A percentile compares a stretch with the other conserved stretches of the same genome.
Evolutionary conservation across 352 stramenopile species (phyloP).

Genomic region (Phytophthora syringae): DNA sequence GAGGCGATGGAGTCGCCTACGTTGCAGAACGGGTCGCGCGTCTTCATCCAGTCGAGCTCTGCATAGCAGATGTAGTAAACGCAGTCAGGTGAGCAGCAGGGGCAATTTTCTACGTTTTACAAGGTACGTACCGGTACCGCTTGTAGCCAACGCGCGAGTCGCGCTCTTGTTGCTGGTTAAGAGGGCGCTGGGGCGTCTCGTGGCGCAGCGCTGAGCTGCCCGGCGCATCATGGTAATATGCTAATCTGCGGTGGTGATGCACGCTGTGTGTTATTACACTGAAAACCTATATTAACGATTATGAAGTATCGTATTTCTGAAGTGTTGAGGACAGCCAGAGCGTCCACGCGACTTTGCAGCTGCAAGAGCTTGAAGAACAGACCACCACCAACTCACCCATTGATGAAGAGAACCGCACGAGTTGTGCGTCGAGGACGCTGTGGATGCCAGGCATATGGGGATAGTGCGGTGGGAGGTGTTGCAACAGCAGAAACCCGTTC

Average conservation of each 20-base stretch:
- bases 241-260: conserved; percentile 17
- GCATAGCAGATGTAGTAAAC: not conserved
- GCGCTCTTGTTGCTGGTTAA: not conserved
- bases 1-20: conserved; percentile 81
- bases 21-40: conserved; percentile 88
- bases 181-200: conserved; percentile 12
- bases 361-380: no score
- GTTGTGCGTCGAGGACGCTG: no score
- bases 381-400: no score
- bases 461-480: conserved; percentile 66
- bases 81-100: not conserved
- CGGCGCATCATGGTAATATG: conserved; percentile 30
- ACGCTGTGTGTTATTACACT: conserved; percentile 1
- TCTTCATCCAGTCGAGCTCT: conserved; percentile 84
- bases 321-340: no score
- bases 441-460: conserved; percentile 90
- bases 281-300: no score
- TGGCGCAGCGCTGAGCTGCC: conserved; percentile 17
- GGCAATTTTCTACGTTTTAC: not conserved
- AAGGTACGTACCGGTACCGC: conserved; percentile 7
- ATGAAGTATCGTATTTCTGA: conserved; percentile 1
- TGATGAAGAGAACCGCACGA: no score
- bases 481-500: conserved; percentile 89
- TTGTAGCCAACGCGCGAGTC: conserved; percentile 17
- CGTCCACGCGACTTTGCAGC: no score